These are phyloP conservation scores for Diaporthe velutina DNA, from an alignment of 2,329 filamentous ascomycete species.

Conservation along the genomic window DNA sequence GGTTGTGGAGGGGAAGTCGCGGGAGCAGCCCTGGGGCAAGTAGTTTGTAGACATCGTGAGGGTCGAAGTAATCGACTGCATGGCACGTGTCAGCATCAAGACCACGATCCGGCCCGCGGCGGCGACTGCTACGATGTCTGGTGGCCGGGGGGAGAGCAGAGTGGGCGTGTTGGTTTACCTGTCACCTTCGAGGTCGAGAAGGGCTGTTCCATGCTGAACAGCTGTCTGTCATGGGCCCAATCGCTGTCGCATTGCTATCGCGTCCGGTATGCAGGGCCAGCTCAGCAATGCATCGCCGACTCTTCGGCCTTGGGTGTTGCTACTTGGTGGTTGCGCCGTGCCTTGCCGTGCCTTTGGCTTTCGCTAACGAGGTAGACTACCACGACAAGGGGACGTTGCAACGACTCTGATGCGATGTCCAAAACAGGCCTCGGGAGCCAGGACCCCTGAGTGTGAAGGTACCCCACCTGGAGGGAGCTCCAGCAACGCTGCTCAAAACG, in stretches of 20 bases:
- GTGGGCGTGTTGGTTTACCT: slow-evolving; percentile 59
- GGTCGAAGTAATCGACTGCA: slow-evolving; percentile 95
- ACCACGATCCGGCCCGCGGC: neutral
- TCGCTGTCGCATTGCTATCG: slow-evolving; percentile 25
- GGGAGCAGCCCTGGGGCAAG: slow-evolving; percentile 82
- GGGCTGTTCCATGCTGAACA: slow-evolving; percentile 72
- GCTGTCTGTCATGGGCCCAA: slow-evolving; percentile 47
- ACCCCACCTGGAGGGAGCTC: neutral
- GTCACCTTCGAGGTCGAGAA: slow-evolving; percentile 83
- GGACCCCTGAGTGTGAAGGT: slow-evolving; percentile 6
- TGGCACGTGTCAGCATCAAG: slow-evolving; percentile 25
- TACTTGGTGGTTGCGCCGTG: neutral
- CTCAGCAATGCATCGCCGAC: slow-evolving; percentile 36
- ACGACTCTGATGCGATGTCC: neutral
- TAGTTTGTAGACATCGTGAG: slow-evolving; percentile 87
- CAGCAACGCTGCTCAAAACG: neutral
- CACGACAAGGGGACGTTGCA: neutral
- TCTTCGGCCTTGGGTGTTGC: neutral
- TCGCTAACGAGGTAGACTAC: neutral
- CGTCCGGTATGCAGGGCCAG: slow-evolving; percentile 29
- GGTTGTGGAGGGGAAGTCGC: slow-evolving; percentile 87
- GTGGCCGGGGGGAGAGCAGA: slow-evolving; percentile 27
- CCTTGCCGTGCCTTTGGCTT: neutral
- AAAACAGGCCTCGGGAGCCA: neutral
- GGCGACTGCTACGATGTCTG: neutral